Conservation (phyloP, 306 rosid genomes). For the Casuarina equisetifolia region DNA sequence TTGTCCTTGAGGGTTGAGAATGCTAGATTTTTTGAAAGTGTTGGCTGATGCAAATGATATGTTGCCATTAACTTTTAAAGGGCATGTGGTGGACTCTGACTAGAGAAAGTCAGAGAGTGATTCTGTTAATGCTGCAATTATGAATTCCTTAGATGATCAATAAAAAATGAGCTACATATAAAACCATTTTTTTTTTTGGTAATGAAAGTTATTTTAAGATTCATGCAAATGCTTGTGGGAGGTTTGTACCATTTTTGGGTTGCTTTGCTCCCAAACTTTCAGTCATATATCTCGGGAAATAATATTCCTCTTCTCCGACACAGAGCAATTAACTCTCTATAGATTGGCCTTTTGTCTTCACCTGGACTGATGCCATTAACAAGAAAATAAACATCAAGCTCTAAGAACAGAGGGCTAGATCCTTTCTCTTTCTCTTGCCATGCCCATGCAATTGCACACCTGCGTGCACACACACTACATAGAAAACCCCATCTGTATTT, state of each 20-base stretch:
- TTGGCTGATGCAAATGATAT: background rate
- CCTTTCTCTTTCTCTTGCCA: background rate
- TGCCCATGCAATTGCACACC: background rate
- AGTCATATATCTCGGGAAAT: background rate
- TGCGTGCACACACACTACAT: background rate
- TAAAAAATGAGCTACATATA: conserved; percentile 1
- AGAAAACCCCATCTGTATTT: background rate
- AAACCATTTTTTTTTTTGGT: background rate
- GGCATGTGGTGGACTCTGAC: conserved; percentile 7
- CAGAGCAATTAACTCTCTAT: background rate
- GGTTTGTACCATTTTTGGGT: background rate
- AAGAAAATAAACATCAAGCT: background rate
- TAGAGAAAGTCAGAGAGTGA: background rate
- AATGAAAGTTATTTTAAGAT: background rate
- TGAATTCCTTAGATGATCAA: background rate
- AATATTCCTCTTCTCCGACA: background rate
- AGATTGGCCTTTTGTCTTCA: background rate
- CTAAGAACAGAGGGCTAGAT: background rate
- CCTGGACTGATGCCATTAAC: background rate
- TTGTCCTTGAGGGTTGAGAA: background rate
- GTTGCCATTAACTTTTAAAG: background rate
- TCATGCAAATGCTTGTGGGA: background rate
- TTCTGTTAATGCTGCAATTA: background rate
- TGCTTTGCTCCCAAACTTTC: background rate
- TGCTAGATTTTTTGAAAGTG: conserved; percentile 9